Evolutionary conservation across 164 flowering plant genomes (phyloP).

Genomic region (Stephania cephalantha): DNA sequence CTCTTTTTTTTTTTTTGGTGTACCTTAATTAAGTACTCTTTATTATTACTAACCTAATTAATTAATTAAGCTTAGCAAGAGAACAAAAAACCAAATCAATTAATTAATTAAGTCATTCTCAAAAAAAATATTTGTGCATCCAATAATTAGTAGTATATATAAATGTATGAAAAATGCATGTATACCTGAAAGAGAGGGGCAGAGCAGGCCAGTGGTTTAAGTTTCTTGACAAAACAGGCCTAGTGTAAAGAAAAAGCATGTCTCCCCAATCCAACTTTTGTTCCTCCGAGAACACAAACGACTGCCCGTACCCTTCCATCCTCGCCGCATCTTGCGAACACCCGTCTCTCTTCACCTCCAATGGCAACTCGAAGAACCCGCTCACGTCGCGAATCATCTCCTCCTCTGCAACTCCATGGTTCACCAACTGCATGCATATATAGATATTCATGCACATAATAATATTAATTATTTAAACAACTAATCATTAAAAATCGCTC

Average conservation of each 20-base stretch:
- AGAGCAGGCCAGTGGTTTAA: neutral
- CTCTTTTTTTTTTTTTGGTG: too few species aligned
- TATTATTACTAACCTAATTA: too few species aligned
- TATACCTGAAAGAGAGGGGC: neutral
- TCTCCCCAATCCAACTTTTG: constrained; percentile 7
- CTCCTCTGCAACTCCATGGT: constrained; percentile 1
- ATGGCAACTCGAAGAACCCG: neutral
- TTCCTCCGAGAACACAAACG: constrained; percentile 3
- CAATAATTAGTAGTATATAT: too few species aligned
- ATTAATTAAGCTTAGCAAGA: too few species aligned
- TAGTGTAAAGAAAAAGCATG: neutral
- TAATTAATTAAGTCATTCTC: too few species aligned
- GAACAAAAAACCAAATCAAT: too few species aligned
- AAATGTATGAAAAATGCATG: too few species aligned
- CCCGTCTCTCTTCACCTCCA: neutral
- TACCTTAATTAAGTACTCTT: too few species aligned
- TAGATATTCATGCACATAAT: too few species aligned
- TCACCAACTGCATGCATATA: neutral
- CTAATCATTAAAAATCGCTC: neutral
- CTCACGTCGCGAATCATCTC: neutral
- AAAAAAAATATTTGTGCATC: too few species aligned
- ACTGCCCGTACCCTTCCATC: constrained; percentile 1
- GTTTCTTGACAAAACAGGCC: neutral
- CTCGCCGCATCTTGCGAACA: neutral
- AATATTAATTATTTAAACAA: too few species aligned